Percentiles rank a stretch among this genome's conserved stretches.
These are phyloP conservation scores for Didymella lethalis DNA, from an alignment of 2,329 filamentous ascomycete species.

Conservation along the genomic window DNA sequence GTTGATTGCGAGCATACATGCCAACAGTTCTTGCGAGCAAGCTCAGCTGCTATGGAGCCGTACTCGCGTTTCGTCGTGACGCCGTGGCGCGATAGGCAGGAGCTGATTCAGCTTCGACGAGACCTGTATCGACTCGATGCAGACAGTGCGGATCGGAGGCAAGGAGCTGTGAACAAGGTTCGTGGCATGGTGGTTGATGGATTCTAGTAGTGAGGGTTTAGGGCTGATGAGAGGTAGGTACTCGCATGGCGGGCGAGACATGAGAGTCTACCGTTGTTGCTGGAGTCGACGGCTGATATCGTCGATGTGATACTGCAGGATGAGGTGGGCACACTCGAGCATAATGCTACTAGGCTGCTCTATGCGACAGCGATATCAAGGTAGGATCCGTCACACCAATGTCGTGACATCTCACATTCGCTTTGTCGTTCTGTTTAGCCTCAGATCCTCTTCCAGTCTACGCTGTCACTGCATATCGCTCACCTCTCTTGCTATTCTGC, in stretches of 20 bases:
- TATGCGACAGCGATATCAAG: conserved; percentile 79
- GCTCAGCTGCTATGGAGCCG: conserved; percentile 25
- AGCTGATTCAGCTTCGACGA: conserved; percentile 70
- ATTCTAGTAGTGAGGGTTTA: background rate
- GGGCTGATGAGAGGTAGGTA: conserved; percentile 40
- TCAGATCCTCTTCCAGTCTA: background rate
- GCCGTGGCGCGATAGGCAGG: conserved; percentile 72
- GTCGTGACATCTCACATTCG: background rate
- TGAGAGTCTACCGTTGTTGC: conserved; percentile 70
- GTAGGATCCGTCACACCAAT: conserved; percentile 51
- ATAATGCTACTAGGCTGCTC: conserved; percentile 70
- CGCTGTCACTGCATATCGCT: background rate
- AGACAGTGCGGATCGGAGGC: conserved; percentile 37
- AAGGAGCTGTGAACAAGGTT: conserved; percentile 52
- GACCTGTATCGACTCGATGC: conserved; percentile 65
- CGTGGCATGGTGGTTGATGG: conserved; percentile 14
- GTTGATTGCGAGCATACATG: background rate
- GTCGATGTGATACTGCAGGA: conserved; percentile 74
- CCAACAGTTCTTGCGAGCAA: background rate
- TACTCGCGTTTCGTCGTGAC: conserved; percentile 67
- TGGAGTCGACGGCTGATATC: conserved; percentile 79
- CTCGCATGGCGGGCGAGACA: conserved; percentile 45
- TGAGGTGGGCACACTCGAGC: conserved; percentile 55
- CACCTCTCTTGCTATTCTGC: background rate
- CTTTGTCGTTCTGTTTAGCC: background rate